Evolutionary conservation across 768 basidiomycete species (phyloP), one percentile per base, ranked within the genome.

Genomic region (Ramaria rubella): DNA sequence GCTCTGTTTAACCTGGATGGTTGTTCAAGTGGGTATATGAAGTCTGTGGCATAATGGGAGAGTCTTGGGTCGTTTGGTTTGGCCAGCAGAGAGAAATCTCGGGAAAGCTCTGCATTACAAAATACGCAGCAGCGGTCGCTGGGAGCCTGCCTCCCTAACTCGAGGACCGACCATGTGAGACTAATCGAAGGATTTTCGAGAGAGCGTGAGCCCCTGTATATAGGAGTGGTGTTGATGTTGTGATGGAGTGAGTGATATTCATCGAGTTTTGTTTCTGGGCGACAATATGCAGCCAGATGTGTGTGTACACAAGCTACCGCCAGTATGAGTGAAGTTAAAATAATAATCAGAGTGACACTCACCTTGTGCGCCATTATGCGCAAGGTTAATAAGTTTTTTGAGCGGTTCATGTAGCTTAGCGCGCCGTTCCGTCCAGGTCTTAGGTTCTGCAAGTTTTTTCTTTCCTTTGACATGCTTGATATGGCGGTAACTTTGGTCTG

Each of bases 381-480:
- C 53, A 1, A 59, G 44, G 29, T 63, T 63, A 50, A 63, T 57
- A 42, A 62, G 61, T 1, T 26, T 56, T 40, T 61, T 57, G 1
- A 63, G 49, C 1, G 33, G 44, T 2, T 44, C 38, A 15, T 58
- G 49, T 17, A 63, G 33, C 23, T 50, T 50, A 1, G 52, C 21
- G 7, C 61, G 51, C 31, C 53, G 43, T 12, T 38, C 49, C 12
- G 30, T 52, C 27, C 46, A 49, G 3, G 30, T 30, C 30, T 63
- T 55, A 1, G 52, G 48, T 40, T 58, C 62, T 3, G 43, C n/a
- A 15, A 17, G 24, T 1, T 12, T 29, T 21, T 59, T 59, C 21
- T 19, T n/a, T n/a, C n/a, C n/a, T n/a, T n/a, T n/a, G n/a, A n/a
- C n/a, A n/a, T n/a, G n/a, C n/a, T n/a, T n/a, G n/a, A n/a, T n/a